Conservation (phyloP, 768 basidiomycete species). For the Jaapia argillacea region DNA sequence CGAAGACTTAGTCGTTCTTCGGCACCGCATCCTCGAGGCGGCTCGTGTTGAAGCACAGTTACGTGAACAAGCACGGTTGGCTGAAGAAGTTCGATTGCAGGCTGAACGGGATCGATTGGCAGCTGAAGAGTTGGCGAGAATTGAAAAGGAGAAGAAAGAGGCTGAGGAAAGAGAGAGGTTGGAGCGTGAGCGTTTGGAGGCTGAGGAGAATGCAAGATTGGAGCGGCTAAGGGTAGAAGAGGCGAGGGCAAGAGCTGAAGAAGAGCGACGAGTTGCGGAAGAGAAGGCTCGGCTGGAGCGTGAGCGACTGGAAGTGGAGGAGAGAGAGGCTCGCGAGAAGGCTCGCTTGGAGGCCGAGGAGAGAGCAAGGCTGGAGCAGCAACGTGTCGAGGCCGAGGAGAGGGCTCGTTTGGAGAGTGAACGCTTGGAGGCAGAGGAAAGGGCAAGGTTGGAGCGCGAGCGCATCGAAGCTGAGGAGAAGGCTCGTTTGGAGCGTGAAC, state of each 20-base stretch:
- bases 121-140: slow-evolving; percentile 8
- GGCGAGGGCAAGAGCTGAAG: slow-evolving; percentile 10
- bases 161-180: not conserved
- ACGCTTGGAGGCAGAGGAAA: slow-evolving; percentile 13
- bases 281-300: slow-evolving; percentile 13
- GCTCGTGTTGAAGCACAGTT: slow-evolving; percentile 30
- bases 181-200: slow-evolving; percentile 10
- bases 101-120: slow-evolving; percentile 14
- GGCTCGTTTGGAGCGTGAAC: slow-evolving; percentile 10
- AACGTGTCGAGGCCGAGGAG: slow-evolving; percentile 1
- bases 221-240: slow-evolving; percentile 7
- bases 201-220: slow-evolving; percentile 19
- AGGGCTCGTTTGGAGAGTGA: slow-evolving; percentile 10
- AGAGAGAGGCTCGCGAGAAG: not conserved
- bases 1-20: slow-evolving; percentile 21
- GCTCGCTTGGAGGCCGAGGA: slow-evolving; percentile 11
- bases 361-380: slow-evolving; percentile 1
- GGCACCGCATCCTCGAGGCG: slow-evolving; percentile 27
- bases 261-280: slow-evolving; percentile 18
- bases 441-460: slow-evolving; percentile 17
- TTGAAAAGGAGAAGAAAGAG: slow-evolving; percentile 1
- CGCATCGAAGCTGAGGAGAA: slow-evolving; percentile 2
- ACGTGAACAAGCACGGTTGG: slow-evolving; percentile 26
- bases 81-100: slow-evolving; percentile 3
- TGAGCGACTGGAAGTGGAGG: slow-evolving; percentile 3